A percentile compares a stretch with the other conserved stretches of the same genome.
These are phyloP conservation scores for Hansenula anomala DNA, from an alignment of 1,139 yeast genomes.

Conservation along the genomic window DNA sequence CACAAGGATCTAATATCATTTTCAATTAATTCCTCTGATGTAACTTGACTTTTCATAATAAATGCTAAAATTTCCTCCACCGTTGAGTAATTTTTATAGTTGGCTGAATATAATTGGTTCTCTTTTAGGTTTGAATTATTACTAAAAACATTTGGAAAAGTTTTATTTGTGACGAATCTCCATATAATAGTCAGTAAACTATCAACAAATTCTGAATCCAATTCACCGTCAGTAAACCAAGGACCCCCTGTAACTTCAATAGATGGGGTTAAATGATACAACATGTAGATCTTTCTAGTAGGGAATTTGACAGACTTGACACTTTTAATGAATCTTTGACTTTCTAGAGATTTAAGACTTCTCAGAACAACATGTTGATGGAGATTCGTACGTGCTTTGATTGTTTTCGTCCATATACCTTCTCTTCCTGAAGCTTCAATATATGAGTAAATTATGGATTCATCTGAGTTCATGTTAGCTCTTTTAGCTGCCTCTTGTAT, in stretches of 20 bases:
- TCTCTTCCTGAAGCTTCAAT: slow-evolving; percentile 93
- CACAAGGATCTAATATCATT: slow-evolving; percentile 79
- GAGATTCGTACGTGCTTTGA: slow-evolving; percentile 83
- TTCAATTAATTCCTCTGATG: slow-evolving; percentile 73
- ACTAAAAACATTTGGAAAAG: slow-evolving; percentile 69
- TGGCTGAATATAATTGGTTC: slow-evolving; percentile 42
- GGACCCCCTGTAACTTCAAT: slow-evolving; percentile 98
- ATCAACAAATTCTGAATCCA: slow-evolving; percentile 91
- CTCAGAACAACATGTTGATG: slow-evolving; percentile 90
- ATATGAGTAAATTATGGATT: slow-evolving; percentile 84
- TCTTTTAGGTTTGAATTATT: slow-evolving; percentile 21
- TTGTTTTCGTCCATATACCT: slow-evolving; percentile 94
- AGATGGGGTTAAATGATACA: slow-evolving; percentile 88
- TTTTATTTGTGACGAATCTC: slow-evolving; percentile 72
- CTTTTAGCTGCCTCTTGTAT: slow-evolving; percentile 65
- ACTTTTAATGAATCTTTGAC: slow-evolving; percentile 80
- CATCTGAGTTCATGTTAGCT: slow-evolving; percentile 77
- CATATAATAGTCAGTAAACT: slow-evolving; percentile 79
- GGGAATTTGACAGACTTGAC: slow-evolving; percentile 93
- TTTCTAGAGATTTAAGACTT: slow-evolving; percentile 78
- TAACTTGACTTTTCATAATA: slow-evolving; percentile 68
- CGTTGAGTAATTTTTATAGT: slow-evolving; percentile 60
- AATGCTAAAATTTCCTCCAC: slow-evolving; percentile 71
- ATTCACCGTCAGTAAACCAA: slow-evolving; percentile 95
- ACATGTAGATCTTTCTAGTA: slow-evolving; percentile 95